Evolutionary conservation across 371 early-diverging fungal genomes (phyloP), one percentile per base, ranked within the genome.

Genomic region (Apophysomyces trapeziformis): DNA sequence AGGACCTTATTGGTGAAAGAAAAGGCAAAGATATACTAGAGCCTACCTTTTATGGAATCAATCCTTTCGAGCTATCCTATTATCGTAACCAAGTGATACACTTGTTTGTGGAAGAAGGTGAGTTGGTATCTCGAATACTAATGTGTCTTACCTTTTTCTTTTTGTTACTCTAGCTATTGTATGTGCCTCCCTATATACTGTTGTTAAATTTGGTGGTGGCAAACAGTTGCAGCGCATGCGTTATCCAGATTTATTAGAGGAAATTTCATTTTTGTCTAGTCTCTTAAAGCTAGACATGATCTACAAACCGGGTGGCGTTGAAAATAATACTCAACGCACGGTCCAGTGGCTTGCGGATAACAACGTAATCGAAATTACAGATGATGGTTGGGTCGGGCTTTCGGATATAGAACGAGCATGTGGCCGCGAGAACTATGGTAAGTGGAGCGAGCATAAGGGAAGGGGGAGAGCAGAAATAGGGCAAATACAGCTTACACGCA

Each of bases 71-170:
- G 72, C 77, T 95, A 1, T 89, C 90, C 46, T 92, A 91, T 69
- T 95, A 93, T 71, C 84, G 96, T 50, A 95, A 95, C 65, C 92
- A 93, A 68, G 89, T 93, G 12, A 93, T 95, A 58, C 94, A 94
- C 61, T 68, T 94, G 46, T 95, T 43, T 35, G 38, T 35, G 41
- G 44, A 45, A 60, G 43, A 60, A 41, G 45, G 35, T 37, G 26
- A 60, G 43, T 41, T 21, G 7, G 8, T 32, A 14, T 50, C 32
- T 43, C 12, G 11, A 18, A 12, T 7, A 6, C 38, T 16, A 11
- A 11, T 18, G 13, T 38, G 32, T 57, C 37, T 7, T 18, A 38
- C 11, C 8, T 32, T 7, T 26, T 26, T 26, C 2, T 26, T 26
- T 26, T 26, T 26, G 32, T 26, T 16, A 9, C 12, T 56, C 1